Conservation (phyloP, 805 yeast genomes). For the Monosporozyma siamensis region DNA sequence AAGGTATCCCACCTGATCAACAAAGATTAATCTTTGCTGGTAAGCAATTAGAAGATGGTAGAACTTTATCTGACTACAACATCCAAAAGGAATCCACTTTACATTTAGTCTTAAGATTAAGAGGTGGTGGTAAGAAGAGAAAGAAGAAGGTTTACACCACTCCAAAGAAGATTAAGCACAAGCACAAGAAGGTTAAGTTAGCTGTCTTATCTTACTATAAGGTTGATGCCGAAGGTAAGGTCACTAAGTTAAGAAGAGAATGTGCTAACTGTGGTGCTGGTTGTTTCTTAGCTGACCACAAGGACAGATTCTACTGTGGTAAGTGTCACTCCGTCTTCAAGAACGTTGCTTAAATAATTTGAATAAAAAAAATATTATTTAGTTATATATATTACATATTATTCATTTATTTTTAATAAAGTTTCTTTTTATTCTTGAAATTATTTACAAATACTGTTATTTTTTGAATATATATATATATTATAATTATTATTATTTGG, state of each 20-base stretch:
- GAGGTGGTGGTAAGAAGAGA: conserved; percentile 99
- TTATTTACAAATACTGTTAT: neutral
- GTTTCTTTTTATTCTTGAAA: neutral
- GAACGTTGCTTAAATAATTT: conserved; percentile 26
- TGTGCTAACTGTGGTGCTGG: conserved; percentile 98
- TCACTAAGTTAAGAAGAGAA: conserved; percentile 97
- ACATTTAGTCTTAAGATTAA: conserved; percentile 92
- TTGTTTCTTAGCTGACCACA: conserved; percentile 99
- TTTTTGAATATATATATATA: conserved; percentile 1
- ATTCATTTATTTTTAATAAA: neutral
- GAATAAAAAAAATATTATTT: conserved; percentile 3
- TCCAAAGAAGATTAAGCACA: conserved; percentile 99
- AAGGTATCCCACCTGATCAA: conserved; percentile 96
- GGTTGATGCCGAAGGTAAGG: conserved; percentile 97
- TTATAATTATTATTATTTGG: neutral
- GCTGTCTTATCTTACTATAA: conserved; percentile 99
- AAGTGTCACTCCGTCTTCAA: conserved; percentile 95
- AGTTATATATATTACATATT: neutral
- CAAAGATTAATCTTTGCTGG: conserved; percentile 97
- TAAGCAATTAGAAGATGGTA: conserved; percentile 93
- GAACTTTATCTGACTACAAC: conserved; percentile 95
- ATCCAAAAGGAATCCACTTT: conserved; percentile 96
- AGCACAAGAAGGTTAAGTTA: conserved; percentile 98
- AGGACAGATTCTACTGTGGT: conserved; percentile 99
- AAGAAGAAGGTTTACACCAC: conserved; percentile 99